Base-by-base conservation (phyloP, 2,329 filamentous ascomycete species). In the Blumeriella jaapii region DNA sequence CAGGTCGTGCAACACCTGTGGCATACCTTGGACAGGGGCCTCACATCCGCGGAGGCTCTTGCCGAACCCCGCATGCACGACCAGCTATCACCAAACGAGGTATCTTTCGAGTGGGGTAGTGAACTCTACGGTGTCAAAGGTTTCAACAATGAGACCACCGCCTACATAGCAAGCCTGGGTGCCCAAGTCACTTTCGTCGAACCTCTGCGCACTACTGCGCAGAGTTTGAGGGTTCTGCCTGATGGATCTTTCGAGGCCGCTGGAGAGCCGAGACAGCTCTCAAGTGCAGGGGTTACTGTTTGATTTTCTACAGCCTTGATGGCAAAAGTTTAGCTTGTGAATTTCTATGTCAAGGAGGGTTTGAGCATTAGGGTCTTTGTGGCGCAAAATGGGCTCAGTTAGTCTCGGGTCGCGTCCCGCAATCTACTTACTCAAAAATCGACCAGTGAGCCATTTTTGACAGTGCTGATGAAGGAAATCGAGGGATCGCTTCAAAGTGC, bases 1-100 rank as follows among this genome's bases (percentile, higher is more conserved):
- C 59, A 74, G 2, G 74, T 72, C 0, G 63, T 79, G n/a, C 75
- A 80, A 51, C 77, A 71, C 38, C 58, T 81, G 7, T 68, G 76
- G 50, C 65, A 79, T 46, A 63, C 74, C 1, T 59, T 82, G 2
- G 77, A 81, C 42, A 63, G 67, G 30, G 51, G 52, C 10, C 59
- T 75, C 52, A 69, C 64, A 0, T 62, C 65, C 0, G 59, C 63
- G 0, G 56, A 76, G 39, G 68, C 74, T 1, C 59, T 81, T 2
- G 66, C 64, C 0, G 54, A 65, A 41, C 73, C 75, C 1, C 60
- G 77, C 5, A 57, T 81, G 5, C 77, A 82, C 47, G 74, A 81
- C 43, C 77, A 82, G 53, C 57, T 81, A 39, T 42, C 37, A 2
- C 77, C 77, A 0, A 72, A 77, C 34, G 59, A 61, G 30, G 66